Base-by-base conservation (phyloP, 805 yeast genomes). In the Metschnikowia koreensis region DNA sequence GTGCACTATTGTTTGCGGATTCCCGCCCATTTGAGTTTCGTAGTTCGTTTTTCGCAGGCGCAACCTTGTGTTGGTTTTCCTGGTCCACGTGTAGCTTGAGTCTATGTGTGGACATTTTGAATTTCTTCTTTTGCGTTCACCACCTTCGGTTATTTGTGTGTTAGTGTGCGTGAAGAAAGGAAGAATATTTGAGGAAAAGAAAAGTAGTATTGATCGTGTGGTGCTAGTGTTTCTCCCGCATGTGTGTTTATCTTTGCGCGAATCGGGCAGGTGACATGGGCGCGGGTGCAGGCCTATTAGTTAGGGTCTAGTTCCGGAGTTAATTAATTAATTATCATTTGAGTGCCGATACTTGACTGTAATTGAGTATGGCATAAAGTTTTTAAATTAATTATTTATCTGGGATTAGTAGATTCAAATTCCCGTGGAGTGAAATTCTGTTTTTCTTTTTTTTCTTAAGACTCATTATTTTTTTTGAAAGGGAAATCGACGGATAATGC, bases 41-140 rank as follows among this genome's bases (percentile, higher is more conserved):
- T 49, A 49, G 52, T n/a, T 49, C 52, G 15, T 6, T 27, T 39
- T 53, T 53, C 31, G 48, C 41, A 22, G 47, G 48, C 11, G 36
- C 52, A 7, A 41, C 42, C 38, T 49, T 49, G 31, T 49, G 52
- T 33, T 49, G 52, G 38, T 56, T 56, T 15, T 57, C 60, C 53
- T 57, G 55, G 45, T 52, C 60, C 28, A 52, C 37, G 28, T 44
- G 51, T 8, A 46, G 46, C 26, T 36, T 45, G 7, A 50, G 46
- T 7, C 49, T 26, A 15, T 50, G 41, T 22, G 49, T 50, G 9
- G 53, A 46, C 53, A 50, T 50, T 38, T 17, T 16, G 11, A 43
- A 8, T 43, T 16, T 31, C 9, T 27, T 37, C 17, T n/a, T 16
- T n/a, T n/a, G 8, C 9, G 39, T 16, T 12, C 3, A 1, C 1